Evolutionary conservation across 768 basidiomycete genomes (phyloP).

Genomic region (Suillus hirtellus): DNA sequence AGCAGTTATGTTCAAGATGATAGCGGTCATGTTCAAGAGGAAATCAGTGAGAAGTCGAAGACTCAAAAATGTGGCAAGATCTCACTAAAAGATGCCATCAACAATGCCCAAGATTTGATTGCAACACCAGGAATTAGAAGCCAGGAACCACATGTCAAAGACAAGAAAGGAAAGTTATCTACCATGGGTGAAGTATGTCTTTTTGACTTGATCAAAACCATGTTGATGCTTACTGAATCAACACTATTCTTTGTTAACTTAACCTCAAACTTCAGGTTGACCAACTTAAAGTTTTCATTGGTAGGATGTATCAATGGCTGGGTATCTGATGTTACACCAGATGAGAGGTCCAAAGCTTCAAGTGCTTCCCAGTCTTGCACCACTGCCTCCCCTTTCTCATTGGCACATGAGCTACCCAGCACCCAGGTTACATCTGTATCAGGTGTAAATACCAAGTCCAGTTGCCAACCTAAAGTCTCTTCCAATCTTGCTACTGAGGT

Average conservation of each 20-base stretch:
- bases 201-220: not conserved
- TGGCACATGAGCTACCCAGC: not conserved
- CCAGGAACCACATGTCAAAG: not conserved
- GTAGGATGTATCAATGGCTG: not conserved
- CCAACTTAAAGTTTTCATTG: not conserved
- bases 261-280: not conserved
- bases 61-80: not conserved
- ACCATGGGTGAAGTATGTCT: not conserved
- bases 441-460: not conserved
- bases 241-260: conserved; percentile 11
- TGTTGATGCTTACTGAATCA: conserved; percentile 13
- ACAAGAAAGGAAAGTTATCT: not conserved
- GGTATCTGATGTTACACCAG: not conserved
- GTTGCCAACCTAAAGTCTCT: not conserved
- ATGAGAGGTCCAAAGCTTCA: not conserved
- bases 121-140: too few relatives aligned
- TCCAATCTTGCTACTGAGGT: not conserved
- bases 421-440: not conserved
- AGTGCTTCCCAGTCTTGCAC: not conserved
- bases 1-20: not conserved
- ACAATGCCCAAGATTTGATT: not conserved
- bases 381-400: not conserved
- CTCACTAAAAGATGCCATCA: not conserved
- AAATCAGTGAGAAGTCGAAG: not conserved
- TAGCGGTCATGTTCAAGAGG: not conserved